Evolutionary conservation across 1,284 basidiomycete species (phyloP).

Genomic region (Leccinum pachyderme): DNA sequence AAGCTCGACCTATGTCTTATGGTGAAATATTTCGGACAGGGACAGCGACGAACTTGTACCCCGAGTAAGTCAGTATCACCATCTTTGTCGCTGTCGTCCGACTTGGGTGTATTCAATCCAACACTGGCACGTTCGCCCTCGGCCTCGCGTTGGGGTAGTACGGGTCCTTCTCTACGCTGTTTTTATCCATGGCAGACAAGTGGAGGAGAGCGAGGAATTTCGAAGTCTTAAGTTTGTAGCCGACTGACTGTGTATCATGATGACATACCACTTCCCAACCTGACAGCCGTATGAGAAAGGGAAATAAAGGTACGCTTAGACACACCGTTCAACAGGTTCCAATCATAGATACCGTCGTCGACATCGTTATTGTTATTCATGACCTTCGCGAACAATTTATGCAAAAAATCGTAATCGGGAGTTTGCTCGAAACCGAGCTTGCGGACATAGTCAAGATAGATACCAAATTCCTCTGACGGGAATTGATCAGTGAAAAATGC

Average conservation of each 20-base stretch:
- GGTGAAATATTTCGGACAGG: too few species aligned
- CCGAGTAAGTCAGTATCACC: too few species aligned
- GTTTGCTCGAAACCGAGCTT: conserved; percentile 95
- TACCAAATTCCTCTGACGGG: conserved; percentile 82
- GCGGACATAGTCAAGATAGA: conserved; percentile 97
- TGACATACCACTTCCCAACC: conserved; percentile 80
- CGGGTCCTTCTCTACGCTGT: conserved; percentile 43
- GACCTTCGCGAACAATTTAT: conserved; percentile 92
- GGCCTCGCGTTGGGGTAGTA: too few species aligned
- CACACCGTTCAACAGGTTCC: conserved; percentile 91
- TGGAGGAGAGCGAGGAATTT: conserved; percentile 70
- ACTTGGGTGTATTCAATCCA: too few species aligned
- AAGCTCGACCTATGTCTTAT: too few species aligned
- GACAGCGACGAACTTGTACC: too few species aligned
- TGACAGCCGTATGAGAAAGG: conserved; percentile 28
- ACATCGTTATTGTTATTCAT: conserved; percentile 85
- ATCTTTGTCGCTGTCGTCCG: too few species aligned
- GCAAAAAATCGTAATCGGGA: conserved; percentile 96
- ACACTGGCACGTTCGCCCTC: too few species aligned
- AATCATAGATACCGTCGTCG: conserved; percentile 94
- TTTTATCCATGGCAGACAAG: conserved; percentile 73
- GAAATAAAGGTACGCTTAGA: conserved; percentile 34
- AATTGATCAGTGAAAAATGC: conserved; percentile 79
- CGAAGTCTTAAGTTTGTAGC: conserved; percentile 17
- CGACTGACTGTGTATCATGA: conserved; percentile 3